Conservation (phyloP, 768 basidiomycete genomes). For the Lactarius deliciosus region DNA sequence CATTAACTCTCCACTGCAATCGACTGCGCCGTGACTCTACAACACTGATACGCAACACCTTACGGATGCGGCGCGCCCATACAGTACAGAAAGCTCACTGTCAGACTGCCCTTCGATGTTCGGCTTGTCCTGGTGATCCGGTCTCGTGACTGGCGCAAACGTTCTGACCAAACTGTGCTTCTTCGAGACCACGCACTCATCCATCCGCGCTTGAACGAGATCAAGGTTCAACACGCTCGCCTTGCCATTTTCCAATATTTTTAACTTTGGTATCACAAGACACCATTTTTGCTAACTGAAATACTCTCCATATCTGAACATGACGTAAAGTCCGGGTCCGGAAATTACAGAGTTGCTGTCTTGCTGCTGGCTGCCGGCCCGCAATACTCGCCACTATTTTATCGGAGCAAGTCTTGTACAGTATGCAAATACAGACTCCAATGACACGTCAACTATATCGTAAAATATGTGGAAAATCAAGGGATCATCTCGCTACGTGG, state of each 20-base stretch:
- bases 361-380: background rate
- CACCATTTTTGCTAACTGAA: background rate
- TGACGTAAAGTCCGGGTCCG: constrained; percentile 1
- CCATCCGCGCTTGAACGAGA: background rate
- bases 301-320: background rate
- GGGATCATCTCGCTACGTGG: constrained; percentile 6
- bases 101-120: background rate
- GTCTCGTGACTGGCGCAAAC: constrained; percentile 3
- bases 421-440: too few relatives aligned
- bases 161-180: background rate
- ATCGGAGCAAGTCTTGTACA: background rate
- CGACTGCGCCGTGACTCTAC: constrained; percentile 3
- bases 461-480: background rate
- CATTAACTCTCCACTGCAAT: background rate
- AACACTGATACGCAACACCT: background rate
- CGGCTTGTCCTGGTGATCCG: constrained; percentile 7
- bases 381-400: background rate
- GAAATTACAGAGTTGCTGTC: background rate
- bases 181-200: background rate
- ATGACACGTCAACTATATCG: too few relatives aligned
- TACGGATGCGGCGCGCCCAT: background rate
- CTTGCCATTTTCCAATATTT: background rate
- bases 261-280: background rate
- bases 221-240: constrained; percentile 7
- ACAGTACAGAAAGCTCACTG: background rate